A percentile compares a stretch with the other conserved stretches of the same genome.
phyloP scores from a whole-genome alignment of 257 asterid species.

The Asclepias syriaca region DNA sequence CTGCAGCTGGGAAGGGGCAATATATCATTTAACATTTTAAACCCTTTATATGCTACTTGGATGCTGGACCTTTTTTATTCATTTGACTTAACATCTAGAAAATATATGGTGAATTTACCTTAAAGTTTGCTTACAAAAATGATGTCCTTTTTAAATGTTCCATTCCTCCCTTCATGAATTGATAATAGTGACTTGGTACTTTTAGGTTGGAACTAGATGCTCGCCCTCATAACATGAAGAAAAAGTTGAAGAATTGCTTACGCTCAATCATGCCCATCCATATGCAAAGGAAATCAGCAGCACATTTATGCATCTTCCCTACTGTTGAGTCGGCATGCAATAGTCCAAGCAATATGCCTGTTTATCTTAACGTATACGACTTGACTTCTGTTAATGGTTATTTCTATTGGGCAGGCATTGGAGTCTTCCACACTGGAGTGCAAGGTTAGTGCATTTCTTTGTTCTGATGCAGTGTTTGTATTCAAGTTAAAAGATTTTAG shows the following conservation, averaged over 20 bases:
- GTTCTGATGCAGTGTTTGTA: slow-evolving; percentile 9
- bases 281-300: slow-evolving; percentile 36
- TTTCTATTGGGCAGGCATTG: slow-evolving; percentile 85
- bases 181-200: slow-evolving; percentile 12
- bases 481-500: background rate
- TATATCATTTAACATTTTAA: background rate
- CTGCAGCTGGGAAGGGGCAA: background rate
- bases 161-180: background rate
- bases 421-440: slow-evolving; percentile 85
- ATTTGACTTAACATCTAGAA: background rate
- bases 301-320: slow-evolving; percentile 51
- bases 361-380: slow-evolving; percentile 80
- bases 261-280: slow-evolving; percentile 52
- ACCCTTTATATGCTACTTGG: background rate
- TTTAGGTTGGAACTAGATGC: slow-evolving; percentile 41
- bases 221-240: slow-evolving; percentile 42
- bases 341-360: slow-evolving; percentile 45
- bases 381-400: slow-evolving; percentile 68
- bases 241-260: slow-evolving; percentile 38
- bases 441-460: slow-evolving; percentile 48
- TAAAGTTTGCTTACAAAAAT: background rate
- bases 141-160: background rate
- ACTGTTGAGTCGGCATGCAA: slow-evolving; percentile 38
- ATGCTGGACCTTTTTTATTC: background rate
- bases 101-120: background rate